A percentile compares a stretch with the other conserved stretches of the same genome.
These are phyloP conservation scores for Arctium minus DNA, from an alignment of 129 eudicot species.

Conservation along the genomic window DNA sequence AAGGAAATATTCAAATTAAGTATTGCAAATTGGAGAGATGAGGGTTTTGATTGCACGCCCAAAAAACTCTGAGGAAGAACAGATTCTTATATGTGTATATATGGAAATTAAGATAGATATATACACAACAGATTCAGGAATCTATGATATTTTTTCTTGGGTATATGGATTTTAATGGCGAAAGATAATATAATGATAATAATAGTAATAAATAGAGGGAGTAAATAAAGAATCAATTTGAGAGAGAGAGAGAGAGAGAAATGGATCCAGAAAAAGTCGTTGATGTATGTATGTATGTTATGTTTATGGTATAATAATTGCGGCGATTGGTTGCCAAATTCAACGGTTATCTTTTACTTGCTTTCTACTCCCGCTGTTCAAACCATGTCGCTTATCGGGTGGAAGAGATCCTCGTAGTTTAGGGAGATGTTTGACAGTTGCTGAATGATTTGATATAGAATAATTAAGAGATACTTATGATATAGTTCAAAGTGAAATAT, in stretches of 20 bases:
- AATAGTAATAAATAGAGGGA: neutral
- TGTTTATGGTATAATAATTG: neutral
- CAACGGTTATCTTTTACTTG: neutral
- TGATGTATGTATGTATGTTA: neutral
- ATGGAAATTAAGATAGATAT: neutral
- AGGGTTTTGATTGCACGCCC: neutral
- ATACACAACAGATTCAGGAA: slow-evolving; percentile 7
- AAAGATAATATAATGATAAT: neutral
- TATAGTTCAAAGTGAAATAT: no score
- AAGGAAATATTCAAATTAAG: slow-evolving; percentile 9
- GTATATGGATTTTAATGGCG: slow-evolving; percentile 22
- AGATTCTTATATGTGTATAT: neutral
- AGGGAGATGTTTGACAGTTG: no score
- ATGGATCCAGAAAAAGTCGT: slow-evolving; percentile 4
- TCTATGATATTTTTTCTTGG: neutral
- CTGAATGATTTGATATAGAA: no score
- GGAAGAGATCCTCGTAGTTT: no score
- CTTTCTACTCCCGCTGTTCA: neutral
- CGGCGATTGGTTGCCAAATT: slow-evolving; percentile 21
- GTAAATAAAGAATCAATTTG: neutral
- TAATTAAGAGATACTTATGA: no score
- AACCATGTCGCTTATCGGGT: neutral
- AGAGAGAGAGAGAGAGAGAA: neutral
- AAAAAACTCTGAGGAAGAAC: neutral
- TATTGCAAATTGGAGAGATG: neutral